Conservation (phyloP, 2,329 filamentous ascomycete genomes). For the Nemania serpens region DNA sequence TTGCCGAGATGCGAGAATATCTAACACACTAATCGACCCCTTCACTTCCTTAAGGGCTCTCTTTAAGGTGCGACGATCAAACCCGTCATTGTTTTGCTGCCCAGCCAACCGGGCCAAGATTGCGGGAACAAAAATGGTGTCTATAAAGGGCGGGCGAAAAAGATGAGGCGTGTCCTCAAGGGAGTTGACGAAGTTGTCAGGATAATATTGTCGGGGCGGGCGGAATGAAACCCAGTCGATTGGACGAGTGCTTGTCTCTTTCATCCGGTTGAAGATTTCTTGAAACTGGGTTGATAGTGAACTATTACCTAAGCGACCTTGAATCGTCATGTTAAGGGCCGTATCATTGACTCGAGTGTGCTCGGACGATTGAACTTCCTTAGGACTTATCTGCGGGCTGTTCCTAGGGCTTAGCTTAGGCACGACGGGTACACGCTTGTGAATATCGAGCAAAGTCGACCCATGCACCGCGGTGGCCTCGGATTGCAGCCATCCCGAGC, state of each 20-base stretch:
- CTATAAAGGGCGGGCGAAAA: neutral
- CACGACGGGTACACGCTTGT: neutral
- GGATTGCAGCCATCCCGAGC: conserved; percentile 20
- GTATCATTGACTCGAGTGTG: neutral
- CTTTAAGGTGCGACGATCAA: neutral
- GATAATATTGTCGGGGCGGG: conserved; percentile 21
- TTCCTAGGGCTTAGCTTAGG: neutral
- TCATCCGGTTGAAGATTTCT: neutral
- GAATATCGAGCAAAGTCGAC: conserved; percentile 20
- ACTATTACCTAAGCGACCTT: neutral
- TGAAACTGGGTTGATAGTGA: neutral
- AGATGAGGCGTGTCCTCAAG: conserved; percentile 14
- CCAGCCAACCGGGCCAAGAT: neutral
- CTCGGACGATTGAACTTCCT: neutral
- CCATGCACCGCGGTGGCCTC: conserved; percentile 23
- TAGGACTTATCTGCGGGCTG: neutral
- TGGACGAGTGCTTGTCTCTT: neutral
- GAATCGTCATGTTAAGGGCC: neutral
- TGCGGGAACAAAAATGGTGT: conserved; percentile 9
- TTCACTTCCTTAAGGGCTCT: neutral
- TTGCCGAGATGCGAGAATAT: neutral
- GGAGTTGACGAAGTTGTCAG: conserved; percentile 20
- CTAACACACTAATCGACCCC: neutral
- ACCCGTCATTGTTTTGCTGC: neutral
- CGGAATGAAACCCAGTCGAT: conserved; percentile 19